Conservation (phyloP, 202 grass and related monocot species). For the Schoenoplectus triqueter region DNA sequence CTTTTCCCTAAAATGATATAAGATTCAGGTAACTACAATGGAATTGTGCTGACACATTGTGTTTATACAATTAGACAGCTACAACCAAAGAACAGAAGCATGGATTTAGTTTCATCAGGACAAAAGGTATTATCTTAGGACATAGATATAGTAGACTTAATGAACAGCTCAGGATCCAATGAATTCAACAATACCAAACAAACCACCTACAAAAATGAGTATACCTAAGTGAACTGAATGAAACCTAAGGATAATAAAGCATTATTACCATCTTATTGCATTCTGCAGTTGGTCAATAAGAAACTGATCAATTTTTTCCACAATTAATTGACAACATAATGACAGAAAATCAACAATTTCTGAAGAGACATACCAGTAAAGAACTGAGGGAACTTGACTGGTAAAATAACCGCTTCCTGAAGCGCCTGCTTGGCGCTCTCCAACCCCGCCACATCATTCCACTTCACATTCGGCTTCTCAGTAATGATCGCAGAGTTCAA, state of each 20-base stretch:
- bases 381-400: slow-evolving; percentile 97
- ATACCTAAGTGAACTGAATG: slow-evolving; percentile 25
- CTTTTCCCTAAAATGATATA: slow-evolving; percentile 66
- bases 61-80: background rate
- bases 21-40: slow-evolving; percentile 28
- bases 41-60: slow-evolving; percentile 11
- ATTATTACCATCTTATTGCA: background rate
- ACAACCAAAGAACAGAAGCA: background rate
- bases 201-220: background rate
- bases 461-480: slow-evolving; percentile 97
- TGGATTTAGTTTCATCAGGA: background rate
- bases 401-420: slow-evolving; percentile 92
- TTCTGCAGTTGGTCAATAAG: background rate
- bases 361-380: slow-evolving; percentile 64
- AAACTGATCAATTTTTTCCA: background rate
- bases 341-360: background rate
- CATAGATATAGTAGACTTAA: background rate
- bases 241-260: background rate
- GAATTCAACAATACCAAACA: background rate
- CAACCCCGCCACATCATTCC: slow-evolving; percentile 91
- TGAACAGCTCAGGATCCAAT: background rate
- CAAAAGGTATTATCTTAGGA: background rate
- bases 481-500: slow-evolving; percentile 95
- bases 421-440: slow-evolving; percentile 93
- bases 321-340: slow-evolving; percentile 8